Percentiles rank a stretch among this genome's conserved stretches.
Evolutionary conservation across 192 early-diverging fungal species (phyloP).

Genomic region (Coemansia sp.): DNA sequence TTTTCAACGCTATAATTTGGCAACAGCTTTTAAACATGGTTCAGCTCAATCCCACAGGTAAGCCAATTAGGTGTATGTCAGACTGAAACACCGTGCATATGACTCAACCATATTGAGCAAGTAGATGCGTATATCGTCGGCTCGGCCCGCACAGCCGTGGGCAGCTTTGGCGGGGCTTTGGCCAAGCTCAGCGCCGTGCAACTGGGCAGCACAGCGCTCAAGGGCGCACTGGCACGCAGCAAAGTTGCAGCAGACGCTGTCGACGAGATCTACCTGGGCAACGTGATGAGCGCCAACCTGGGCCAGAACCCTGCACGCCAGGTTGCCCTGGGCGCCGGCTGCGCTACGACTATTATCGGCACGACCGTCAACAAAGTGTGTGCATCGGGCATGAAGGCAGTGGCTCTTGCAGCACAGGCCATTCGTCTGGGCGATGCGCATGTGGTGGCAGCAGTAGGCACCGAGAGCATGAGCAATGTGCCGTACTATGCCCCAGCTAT

Average conservation of each 20-base stretch:
- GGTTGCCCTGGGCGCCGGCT: conserved; percentile 72
- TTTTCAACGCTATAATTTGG: too few species aligned
- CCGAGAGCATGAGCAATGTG: conserved; percentile 81
- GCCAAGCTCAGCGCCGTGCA: conserved; percentile 77
- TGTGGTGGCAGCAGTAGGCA: conserved; percentile 73
- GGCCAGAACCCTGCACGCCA: conserved; percentile 87
- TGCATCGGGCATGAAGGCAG: conserved; percentile 80
- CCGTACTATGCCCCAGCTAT: conserved; percentile 79
- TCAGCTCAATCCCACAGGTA: conserved; percentile 21
- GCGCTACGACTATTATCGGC: conserved; percentile 59
- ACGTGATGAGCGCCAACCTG: conserved; percentile 75
- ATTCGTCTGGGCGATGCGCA: conserved; percentile 73
- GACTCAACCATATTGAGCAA: neutral
- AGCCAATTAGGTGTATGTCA: neutral
- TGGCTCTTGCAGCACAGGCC: conserved; percentile 70
- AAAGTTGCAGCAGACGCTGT: conserved; percentile 63
- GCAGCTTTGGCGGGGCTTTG: conserved; percentile 87
- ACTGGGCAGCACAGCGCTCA: conserved; percentile 85
- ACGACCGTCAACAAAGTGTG: conserved; percentile 87
- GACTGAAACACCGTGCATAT: neutral
- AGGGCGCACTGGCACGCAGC: conserved; percentile 62
- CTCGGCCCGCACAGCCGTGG: conserved; percentile 87
- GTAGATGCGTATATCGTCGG: conserved; percentile 88
- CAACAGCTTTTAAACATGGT: conserved; percentile 5
- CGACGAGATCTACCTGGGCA: conserved; percentile 77